Evolutionary conservation across 176 grass and related monocot genomes (phyloP).

Genomic region (Juncus effusus): DNA sequence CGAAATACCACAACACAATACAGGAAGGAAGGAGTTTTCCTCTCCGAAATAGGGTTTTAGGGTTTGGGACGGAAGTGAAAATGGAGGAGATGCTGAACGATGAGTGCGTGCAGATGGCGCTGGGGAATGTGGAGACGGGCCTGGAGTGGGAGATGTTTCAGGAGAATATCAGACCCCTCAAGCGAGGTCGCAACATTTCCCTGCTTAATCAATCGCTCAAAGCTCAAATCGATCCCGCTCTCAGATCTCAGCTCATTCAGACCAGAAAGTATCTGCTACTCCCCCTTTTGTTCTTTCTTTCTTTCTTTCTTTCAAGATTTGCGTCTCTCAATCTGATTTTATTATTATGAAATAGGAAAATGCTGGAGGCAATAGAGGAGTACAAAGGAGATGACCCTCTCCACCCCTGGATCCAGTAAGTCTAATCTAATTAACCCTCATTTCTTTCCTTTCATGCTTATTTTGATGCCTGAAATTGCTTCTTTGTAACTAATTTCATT

Average conservation of each 20-base stretch:
- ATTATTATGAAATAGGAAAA: conserved; percentile 43
- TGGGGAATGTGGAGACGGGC: conserved; percentile 32
- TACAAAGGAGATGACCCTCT: conserved; percentile 84
- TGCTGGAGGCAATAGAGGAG: conserved; percentile 77
- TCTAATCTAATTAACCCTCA: background rate
- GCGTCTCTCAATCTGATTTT: background rate
- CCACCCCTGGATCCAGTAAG: conserved; percentile 86
- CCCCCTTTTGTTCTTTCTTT: background rate
- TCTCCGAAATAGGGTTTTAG: background rate
- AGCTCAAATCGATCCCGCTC: conserved; percentile 37
- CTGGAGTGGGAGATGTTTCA: conserved; percentile 77
- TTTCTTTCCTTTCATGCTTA: background rate
- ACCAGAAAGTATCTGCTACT: conserved; percentile 38
- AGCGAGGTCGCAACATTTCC: conserved; percentile 78
- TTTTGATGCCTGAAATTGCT: conserved; percentile 7
- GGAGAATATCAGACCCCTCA: conserved; percentile 93
- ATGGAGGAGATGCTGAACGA: conserved; percentile 14
- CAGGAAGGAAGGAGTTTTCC: background rate
- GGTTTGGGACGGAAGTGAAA: conserved; percentile 18
- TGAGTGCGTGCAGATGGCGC: conserved; percentile 15
- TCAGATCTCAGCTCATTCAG: conserved; percentile 49
- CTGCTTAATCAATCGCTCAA: conserved; percentile 76
- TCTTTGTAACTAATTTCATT: background rate
- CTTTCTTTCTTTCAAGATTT: conserved; percentile 20
- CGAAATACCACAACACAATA: background rate